Evolutionary conservation across 2,329 filamentous ascomycete species (phyloP).

Genomic region (Paracamarosporium sp.): DNA sequence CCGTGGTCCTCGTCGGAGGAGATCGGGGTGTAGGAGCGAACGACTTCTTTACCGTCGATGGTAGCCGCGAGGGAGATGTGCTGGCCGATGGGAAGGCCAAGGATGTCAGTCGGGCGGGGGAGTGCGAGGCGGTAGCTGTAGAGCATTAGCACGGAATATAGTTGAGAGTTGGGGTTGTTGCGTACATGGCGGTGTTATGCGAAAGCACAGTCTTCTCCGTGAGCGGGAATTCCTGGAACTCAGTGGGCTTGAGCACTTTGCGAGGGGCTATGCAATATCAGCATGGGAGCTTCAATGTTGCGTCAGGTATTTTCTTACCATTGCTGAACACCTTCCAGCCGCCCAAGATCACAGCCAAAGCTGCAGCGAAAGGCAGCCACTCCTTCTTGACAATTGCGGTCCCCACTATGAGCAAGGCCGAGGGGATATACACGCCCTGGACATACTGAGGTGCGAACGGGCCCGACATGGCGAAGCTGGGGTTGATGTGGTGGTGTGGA

Average conservation of each 20-base stretch:
- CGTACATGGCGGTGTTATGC: slow-evolving; percentile 96
- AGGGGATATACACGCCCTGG: slow-evolving; percentile 83
- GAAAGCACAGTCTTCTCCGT: slow-evolving; percentile 95
- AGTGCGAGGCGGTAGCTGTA: slow-evolving; percentile 89
- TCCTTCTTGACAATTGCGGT: slow-evolving; percentile 79
- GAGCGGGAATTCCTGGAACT: slow-evolving; percentile 91
- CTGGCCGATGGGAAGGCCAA: slow-evolving; percentile 96
- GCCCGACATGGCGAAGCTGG: slow-evolving; percentile 21
- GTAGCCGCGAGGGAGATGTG: slow-evolving; percentile 90
- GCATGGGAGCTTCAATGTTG: background rate
- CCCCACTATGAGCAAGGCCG: slow-evolving; percentile 77
- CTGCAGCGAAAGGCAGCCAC: slow-evolving; percentile 70
- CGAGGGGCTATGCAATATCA: slow-evolving; percentile 64
- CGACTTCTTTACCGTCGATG: slow-evolving; percentile 50
- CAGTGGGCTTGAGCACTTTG: slow-evolving; percentile 84
- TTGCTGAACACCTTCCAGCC: slow-evolving; percentile 74
- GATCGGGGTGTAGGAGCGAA: slow-evolving; percentile 52
- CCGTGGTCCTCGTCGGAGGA: slow-evolving; percentile 64
- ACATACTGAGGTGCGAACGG: slow-evolving; percentile 66
- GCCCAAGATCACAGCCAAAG: slow-evolving; percentile 70
- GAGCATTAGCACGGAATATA: slow-evolving; percentile 9
- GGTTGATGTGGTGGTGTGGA: background rate
- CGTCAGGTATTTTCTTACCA: slow-evolving; percentile 60
- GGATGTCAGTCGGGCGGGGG: slow-evolving; percentile 76
- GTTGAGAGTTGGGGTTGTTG: slow-evolving; percentile 12